phyloP scores from a whole-genome alignment of 2,329 filamentous ascomycete species.

The Parastagonospora nodorum region DNA sequence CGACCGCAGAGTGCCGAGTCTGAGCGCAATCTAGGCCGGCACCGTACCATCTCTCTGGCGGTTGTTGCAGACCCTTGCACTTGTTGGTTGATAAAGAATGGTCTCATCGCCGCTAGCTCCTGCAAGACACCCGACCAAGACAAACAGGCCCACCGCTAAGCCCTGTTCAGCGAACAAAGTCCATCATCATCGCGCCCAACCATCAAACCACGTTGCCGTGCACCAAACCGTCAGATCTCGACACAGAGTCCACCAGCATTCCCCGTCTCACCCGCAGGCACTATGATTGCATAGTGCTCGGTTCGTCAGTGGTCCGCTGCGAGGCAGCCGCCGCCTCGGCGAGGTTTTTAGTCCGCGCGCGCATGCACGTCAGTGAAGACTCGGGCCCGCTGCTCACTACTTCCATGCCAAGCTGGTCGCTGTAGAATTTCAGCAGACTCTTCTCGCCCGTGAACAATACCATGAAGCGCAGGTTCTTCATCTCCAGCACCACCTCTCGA shows the following conservation, averaged over 20 bases:
- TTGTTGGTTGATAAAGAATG: conserved; percentile 15
- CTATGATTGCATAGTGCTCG: conserved; percentile 10
- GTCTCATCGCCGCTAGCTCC: conserved; percentile 18
- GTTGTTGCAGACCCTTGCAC: conserved; percentile 9
- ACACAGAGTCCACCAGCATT: conserved; percentile 22
- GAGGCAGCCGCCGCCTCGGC: conserved; percentile 9
- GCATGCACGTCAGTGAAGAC: conserved; percentile 29
- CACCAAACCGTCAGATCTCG: conserved; percentile 24
- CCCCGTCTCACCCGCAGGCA: conserved; percentile 9
- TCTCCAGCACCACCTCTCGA: conserved; percentile 61
- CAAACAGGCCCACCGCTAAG: conserved; percentile 11
- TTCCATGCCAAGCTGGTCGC: conserved; percentile 34
- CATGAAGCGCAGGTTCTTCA: conserved; percentile 61
- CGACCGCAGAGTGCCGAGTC: neutral
- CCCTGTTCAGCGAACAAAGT: conserved; percentile 18
- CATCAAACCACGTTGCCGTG: conserved; percentile 26
- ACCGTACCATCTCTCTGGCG: conserved; percentile 5
- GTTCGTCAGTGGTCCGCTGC: conserved; percentile 2
- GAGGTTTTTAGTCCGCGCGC: conserved; percentile 26
- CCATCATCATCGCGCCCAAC: conserved; percentile 29
- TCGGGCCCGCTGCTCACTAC: conserved; percentile 21
- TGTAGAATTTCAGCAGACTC: conserved; percentile 32
- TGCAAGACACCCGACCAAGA: conserved; percentile 2
- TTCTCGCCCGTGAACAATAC: conserved; percentile 34
- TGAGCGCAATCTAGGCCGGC: neutral